Evolutionary conservation across 148 eudicot genomes (phyloP).

Genomic region (Persicaria tinctoria): DNA sequence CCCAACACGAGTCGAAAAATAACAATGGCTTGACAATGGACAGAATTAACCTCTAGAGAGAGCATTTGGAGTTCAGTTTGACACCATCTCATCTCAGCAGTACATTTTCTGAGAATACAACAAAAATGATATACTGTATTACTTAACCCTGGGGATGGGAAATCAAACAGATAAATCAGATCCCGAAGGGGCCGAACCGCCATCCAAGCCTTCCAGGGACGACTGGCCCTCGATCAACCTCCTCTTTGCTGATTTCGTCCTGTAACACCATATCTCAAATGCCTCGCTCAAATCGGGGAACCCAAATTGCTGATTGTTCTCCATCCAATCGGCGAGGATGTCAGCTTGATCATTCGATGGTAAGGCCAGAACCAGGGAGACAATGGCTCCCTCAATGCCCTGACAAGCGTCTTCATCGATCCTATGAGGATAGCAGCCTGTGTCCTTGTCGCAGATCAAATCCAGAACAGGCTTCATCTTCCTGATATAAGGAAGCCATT

Average conservation of each 20-base stretch:
- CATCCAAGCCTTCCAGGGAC: conserved; percentile 29
- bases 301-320: conserved; percentile 32
- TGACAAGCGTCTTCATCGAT: conserved; percentile 79
- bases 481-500: conserved; percentile 78
- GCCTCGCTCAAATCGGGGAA: conserved; percentile 89
- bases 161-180: conserved; percentile 39
- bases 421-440: conserved; percentile 31
- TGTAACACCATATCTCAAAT: conserved; percentile 81
- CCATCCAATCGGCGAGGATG: conserved; percentile 77
- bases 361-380: conserved; percentile 56
- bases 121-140: neutral
- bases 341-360: conserved; percentile 90
- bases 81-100: conserved; percentile 1
- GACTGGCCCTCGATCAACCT: conserved; percentile 42
- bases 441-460: conserved; percentile 29
- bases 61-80: neutral
- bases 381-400: conserved; percentile 66
- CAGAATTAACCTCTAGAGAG: neutral
- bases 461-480: conserved; percentile 63
- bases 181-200: conserved; percentile 30
- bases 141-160: neutral
- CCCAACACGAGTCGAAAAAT: neutral
- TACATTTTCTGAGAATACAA: neutral
- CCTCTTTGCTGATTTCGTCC: conserved; percentile 78
- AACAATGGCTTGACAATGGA: neutral